These are phyloP conservation scores for Botrytis fabae DNA, from an alignment of 2,329 filamentous ascomycete genomes.

Conservation along the genomic window DNA sequence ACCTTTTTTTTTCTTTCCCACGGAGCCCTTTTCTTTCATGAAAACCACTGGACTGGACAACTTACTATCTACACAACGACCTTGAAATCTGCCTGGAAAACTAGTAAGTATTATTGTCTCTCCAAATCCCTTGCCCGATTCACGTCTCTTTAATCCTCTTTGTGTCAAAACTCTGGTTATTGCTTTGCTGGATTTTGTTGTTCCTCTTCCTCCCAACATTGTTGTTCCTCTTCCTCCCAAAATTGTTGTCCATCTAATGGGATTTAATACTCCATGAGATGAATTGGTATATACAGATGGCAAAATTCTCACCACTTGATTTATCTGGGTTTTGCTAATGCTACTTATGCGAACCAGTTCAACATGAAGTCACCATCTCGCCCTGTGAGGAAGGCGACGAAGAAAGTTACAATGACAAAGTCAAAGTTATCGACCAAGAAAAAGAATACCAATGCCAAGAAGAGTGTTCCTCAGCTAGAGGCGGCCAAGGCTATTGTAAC, in stretches of 20 bases:
- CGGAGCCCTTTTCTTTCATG: not conserved
- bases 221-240: not conserved
- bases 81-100: not conserved
- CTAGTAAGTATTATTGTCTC: not conserved
- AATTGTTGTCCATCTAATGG: not conserved
- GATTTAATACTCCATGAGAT: not conserved
- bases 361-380: conserved; percentile 2
- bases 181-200: not conserved
- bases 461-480: not conserved
- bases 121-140: not conserved
- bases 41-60: not conserved
- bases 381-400: not conserved
- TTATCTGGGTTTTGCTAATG: not conserved
- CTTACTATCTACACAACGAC: not conserved
- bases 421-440: not conserved
- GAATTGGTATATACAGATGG: not conserved
- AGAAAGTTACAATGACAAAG: not conserved
- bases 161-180: not conserved
- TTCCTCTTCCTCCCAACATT: not conserved
- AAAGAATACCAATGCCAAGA: not conserved
- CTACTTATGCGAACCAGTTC: not conserved
- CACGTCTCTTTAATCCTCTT: not conserved
- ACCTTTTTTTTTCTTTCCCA: not conserved
- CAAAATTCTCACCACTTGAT: not conserved
- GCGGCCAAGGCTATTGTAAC: not conserved